A percentile compares a stretch with the other conserved stretches of the same genome.
These are phyloP conservation scores for Vitis amurensis DNA, from an alignment of 164 flowering plant species.

Conservation along the genomic window DNA sequence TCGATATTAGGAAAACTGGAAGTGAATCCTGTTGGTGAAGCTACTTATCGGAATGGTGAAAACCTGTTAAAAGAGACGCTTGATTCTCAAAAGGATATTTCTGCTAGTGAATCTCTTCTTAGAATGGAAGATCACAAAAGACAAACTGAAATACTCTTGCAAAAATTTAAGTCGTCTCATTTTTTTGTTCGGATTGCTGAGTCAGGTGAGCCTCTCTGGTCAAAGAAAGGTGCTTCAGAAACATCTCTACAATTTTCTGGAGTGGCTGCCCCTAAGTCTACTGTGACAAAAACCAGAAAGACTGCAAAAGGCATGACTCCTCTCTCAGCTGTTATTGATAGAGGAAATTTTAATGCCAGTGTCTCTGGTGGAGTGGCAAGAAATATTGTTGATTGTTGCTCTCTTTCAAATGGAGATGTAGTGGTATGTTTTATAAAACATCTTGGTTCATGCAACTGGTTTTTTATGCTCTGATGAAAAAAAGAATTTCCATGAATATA, in stretches of 20 bases:
- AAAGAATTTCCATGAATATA: no score
- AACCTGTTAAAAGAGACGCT: conserved; percentile 20
- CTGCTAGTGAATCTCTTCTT: conserved; percentile 76
- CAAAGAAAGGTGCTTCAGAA: conserved; percentile 43
- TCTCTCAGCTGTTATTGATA: conserved; percentile 63
- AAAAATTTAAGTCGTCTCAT: conserved; percentile 75
- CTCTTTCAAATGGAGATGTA: conserved; percentile 90
- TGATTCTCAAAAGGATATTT: conserved; percentile 45
- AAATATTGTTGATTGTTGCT: conserved; percentile 61
- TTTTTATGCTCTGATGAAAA: no score
- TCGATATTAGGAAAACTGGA: conserved; percentile 21
- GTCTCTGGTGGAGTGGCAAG: conserved; percentile 88
- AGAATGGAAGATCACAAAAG: conserved; percentile 79
- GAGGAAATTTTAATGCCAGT: conserved; percentile 76
- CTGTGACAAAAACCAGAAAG: conserved; percentile 21
- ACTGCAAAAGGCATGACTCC: conserved; percentile 21
- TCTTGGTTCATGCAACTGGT: background rate
- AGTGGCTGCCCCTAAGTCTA: conserved; percentile 20
- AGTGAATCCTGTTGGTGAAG: conserved; percentile 29
- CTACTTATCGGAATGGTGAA: conserved; percentile 40
- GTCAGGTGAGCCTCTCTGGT: conserved; percentile 79
- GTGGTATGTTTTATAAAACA: conserved; percentile 63
- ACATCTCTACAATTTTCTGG: conserved; percentile 28
- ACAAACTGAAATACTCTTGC: conserved; percentile 63
- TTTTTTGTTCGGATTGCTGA: conserved; percentile 87